Evolutionary conservation across 495 filamentous ascomycete species (phyloP).

Genomic region (Podospora comata): DNA sequence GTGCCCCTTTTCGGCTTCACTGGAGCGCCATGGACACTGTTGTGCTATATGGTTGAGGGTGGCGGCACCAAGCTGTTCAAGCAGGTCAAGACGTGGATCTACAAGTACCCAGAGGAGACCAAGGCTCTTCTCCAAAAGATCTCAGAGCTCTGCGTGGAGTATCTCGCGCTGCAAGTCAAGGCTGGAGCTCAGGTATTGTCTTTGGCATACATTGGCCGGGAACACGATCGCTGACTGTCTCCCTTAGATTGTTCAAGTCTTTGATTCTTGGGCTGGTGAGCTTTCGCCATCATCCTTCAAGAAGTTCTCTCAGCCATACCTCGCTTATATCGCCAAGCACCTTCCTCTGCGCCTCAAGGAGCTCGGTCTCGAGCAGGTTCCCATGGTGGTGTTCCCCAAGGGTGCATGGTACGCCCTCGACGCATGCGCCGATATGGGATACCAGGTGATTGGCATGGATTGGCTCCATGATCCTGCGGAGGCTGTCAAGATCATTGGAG

Average conservation of each 20-base stretch:
- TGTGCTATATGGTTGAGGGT: constrained; percentile 99
- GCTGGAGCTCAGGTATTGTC: constrained; percentile 73
- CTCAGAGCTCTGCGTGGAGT: constrained; percentile 86
- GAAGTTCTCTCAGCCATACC: constrained; percentile 79
- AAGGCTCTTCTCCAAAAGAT: constrained; percentile 85
- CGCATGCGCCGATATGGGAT: constrained; percentile 79
- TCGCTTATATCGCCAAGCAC: constrained; percentile 74
- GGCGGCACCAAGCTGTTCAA: constrained; percentile 92
- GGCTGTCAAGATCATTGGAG: constrained; percentile 70
- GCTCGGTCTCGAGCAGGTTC: constrained; percentile 72
- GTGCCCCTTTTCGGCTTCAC: constrained; percentile 97
- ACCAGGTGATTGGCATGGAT: constrained; percentile 90
- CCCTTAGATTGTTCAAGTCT: constrained; percentile 83
- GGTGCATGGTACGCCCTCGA: constrained; percentile 97
- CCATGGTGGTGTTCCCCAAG: constrained; percentile 99
- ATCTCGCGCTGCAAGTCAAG: constrained; percentile 84
- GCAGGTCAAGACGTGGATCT: constrained; percentile 91
- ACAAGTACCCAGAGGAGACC: constrained; percentile 76
- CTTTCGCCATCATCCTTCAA: constrained; percentile 79
- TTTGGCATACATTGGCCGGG: not conserved
- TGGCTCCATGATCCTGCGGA: constrained; percentile 90
- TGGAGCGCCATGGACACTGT: constrained; percentile 91
- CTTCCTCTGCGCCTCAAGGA: constrained; percentile 69
- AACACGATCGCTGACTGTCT: not conserved
- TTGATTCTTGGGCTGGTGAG: constrained; percentile 97